Evolutionary conservation across 768 basidiomycete genomes (phyloP).

Genomic region (Agaricus blazei): DNA sequence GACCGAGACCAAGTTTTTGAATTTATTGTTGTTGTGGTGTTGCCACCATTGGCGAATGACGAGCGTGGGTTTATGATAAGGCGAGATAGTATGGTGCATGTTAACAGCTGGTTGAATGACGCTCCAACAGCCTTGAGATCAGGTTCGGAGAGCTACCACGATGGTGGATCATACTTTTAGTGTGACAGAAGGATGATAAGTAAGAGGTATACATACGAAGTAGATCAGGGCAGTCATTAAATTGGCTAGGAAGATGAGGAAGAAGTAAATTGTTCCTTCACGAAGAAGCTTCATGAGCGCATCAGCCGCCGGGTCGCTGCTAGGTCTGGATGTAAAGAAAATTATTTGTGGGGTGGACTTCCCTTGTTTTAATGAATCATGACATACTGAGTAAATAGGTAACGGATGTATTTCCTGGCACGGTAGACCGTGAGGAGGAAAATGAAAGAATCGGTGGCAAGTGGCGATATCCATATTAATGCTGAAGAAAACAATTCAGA

Average conservation of each 20-base stretch:
- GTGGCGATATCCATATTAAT: constrained; percentile 21
- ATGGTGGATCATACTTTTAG: neutral
- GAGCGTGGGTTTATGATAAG: constrained; percentile 26
- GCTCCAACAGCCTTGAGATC: constrained; percentile 27
- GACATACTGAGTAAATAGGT: neutral
- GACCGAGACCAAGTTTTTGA: neutral
- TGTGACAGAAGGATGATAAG: neutral
- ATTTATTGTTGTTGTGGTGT: neutral
- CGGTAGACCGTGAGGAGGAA: constrained; percentile 16
- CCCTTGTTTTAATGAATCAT: neutral
- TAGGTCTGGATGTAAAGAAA: neutral
- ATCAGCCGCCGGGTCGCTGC: constrained; percentile 10
- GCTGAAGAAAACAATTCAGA: constrained; percentile 8
- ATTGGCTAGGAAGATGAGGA: constrained; percentile 22
- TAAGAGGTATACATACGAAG: constrained; percentile 15
- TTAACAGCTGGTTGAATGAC: constrained; percentile 25
- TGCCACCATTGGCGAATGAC: neutral
- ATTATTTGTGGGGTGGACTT: neutral
- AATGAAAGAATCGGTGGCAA: constrained; percentile 17
- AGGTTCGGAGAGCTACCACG: constrained; percentile 14
- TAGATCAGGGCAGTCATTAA: constrained; percentile 21
- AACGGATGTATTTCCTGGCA: constrained; percentile 11
- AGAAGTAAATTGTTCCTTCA: constrained; percentile 23
- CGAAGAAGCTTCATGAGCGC: constrained; percentile 20
- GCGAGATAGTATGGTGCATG: constrained; percentile 23